Base-by-base conservation (phyloP, 2,329 filamentous ascomycete species). In the Madurella fahalii region DNA sequence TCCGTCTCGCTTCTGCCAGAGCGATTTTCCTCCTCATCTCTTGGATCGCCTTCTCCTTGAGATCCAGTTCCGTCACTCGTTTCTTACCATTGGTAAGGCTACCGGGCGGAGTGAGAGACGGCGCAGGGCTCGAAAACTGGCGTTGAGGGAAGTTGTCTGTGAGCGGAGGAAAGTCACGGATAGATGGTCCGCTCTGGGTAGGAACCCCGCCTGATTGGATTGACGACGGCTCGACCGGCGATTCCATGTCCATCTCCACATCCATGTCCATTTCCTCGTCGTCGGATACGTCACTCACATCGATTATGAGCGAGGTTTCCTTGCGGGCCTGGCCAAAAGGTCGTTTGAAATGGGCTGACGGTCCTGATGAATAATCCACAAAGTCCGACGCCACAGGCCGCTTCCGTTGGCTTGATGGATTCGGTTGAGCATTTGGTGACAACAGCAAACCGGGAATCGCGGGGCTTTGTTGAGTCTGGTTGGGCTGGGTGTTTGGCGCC, bases 231-330 rank as follows among this genome's bases (percentile, higher is more conserved):
- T 73, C 75, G 30, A 70, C 73, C 9, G 75, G 77, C 45, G 79
- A 82, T 25, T 82, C 82, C 20, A 86, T 76, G 34, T 88, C 85
- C 83, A 86, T 88, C 55, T 84, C 84, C 43, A 86, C 87, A 54
- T 84, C 84, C 44, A 86, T 87, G 53, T 84, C 84, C 45, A 84
- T 77, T 59, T 85, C 82, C 53, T 83, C 82, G 47, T 83, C 80
- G 39, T 80, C 78, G 7, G 74, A 77, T 20, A 77, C 81, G 30
- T 95, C 92, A 66, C 90, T 95, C 40, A 95, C 86, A 60, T 95
- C 83, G 61, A 96, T 95, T 40, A 96, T 81, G 50, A 95, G 80
- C 2, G 80, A 80, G 47, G 84, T 77, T 20, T 85, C 77, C 49
- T 79, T 74, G 20, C 77, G 75, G 45, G 75, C 76, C 43, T 85